A percentile compares a stretch with the other conserved stretches of the same genome.
These are phyloP conservation scores for Aspergillus luchuensis DNA, from an alignment of 2,329 filamentous ascomycete genomes.

Conservation along the genomic window DNA sequence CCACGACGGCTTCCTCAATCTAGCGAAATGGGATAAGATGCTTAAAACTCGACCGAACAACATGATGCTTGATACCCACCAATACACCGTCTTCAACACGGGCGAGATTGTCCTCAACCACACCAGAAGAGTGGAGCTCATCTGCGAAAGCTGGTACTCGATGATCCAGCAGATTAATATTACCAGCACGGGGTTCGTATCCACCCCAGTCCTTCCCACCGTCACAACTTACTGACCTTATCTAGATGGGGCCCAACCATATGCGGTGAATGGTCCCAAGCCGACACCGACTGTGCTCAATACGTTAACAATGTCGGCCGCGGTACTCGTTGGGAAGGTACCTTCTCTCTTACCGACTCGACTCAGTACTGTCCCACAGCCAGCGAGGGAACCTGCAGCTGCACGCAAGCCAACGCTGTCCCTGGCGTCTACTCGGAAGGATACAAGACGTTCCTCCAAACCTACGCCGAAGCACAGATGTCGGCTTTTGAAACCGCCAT, in stretches of 20 bases:
- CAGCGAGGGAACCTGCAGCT: conserved; percentile 67
- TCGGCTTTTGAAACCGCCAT: conserved; percentile 86
- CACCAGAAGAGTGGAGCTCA: conserved; percentile 79
- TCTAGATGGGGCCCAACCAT: conserved; percentile 80
- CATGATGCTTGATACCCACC: conserved; percentile 91
- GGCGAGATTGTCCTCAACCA: conserved; percentile 82
- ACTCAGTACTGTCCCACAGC: conserved; percentile 72
- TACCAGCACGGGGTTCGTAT: conserved; percentile 63
- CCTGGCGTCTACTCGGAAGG: conserved; percentile 64
- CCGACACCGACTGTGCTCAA: conserved; percentile 88
- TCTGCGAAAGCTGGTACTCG: conserved; percentile 81
- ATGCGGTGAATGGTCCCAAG: conserved; percentile 96
- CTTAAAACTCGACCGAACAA: conserved; percentile 67
- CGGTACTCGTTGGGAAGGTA: conserved; percentile 91
- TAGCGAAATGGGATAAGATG: conserved; percentile 85
- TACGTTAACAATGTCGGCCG: conserved; percentile 87
- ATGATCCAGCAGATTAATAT: conserved; percentile 75
- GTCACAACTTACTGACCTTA: conserved; percentile 7
- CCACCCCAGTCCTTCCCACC: no score
- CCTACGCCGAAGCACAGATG: conserved; percentile 97
- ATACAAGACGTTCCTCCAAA: conserved; percentile 84
- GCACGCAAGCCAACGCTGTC: conserved; percentile 73
- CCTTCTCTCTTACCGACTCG: conserved; percentile 67
- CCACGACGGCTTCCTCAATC: conserved; percentile 91
- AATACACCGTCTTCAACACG: conserved; percentile 97